These are phyloP conservation scores for Malassezia restricta DNA, from an alignment of 1,284 basidiomycete species.

Conservation along the genomic window DNA sequence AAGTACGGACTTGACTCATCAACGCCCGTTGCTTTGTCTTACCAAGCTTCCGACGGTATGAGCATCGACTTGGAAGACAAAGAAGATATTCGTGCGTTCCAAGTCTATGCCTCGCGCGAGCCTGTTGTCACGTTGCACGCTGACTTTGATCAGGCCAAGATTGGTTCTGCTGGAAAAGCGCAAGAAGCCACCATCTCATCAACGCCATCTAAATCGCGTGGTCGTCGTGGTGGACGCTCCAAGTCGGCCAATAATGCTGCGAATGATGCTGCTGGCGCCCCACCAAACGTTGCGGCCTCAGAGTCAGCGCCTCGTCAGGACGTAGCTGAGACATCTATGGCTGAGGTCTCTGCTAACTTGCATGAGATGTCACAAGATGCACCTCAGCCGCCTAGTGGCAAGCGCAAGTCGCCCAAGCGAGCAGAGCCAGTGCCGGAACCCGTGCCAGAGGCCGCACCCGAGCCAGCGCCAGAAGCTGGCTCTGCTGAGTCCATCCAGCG, in stretches of 20 bases:
- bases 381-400: background rate
- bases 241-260: background rate
- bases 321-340: background rate
- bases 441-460: background rate
- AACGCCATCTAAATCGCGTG: background rate
- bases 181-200: background rate
- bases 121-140: slow-evolving; percentile 20
- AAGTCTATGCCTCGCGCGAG: slow-evolving; percentile 19
- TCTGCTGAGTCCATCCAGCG: background rate
- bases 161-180: background rate
- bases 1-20: slow-evolving; percentile 19
- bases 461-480: background rate
- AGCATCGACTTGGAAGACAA: slow-evolving; percentile 25
- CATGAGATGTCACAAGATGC: background rate
- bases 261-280: background rate
- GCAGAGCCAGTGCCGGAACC: background rate
- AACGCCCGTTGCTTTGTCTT: slow-evolving; percentile 20
- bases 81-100: slow-evolving; percentile 25
- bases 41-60: slow-evolving; percentile 22
- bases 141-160: background rate
- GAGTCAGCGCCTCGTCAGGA: background rate
- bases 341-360: background rate
- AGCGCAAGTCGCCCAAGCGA: background rate
- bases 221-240: background rate
- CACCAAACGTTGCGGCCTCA: background rate